Conservation (phyloP, 495 filamentous ascomycete species). For the Neurospora africana region DNA sequence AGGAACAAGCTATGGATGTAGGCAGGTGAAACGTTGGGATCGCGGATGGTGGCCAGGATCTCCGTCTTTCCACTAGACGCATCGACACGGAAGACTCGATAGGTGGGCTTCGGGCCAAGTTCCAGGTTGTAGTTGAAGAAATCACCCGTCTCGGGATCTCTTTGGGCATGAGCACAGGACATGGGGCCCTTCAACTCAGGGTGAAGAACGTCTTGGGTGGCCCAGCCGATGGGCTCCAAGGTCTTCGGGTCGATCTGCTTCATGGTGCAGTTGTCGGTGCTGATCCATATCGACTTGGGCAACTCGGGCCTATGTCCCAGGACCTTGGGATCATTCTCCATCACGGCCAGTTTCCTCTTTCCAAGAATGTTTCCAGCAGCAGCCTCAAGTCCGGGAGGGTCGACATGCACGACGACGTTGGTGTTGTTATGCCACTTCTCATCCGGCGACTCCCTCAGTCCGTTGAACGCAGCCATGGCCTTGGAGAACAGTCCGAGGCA, state of each 20-base stretch:
- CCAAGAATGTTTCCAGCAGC: conserved; percentile 12
- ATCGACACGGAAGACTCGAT: conserved; percentile 55
- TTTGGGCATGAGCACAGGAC: conserved; percentile 56
- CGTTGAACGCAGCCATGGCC: conserved; percentile 43
- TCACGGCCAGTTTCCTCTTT: neutral
- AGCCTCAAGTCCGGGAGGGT: conserved; percentile 40
- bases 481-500: conserved; percentile 60
- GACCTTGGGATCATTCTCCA: neutral
- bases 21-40: conserved; percentile 34
- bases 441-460: neutral
- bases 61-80: conserved; percentile 51
- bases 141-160: conserved; percentile 61
- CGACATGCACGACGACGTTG: conserved; percentile 49
- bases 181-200: conserved; percentile 54
- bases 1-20: conserved; percentile 71
- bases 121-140: conserved; percentile 70
- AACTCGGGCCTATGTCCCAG: conserved; percentile 13
- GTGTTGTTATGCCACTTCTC: conserved; percentile 33
- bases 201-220: conserved; percentile 48
- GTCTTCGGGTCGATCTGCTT: conserved; percentile 58
- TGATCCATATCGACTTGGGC: conserved; percentile 42
- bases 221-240: conserved; percentile 54
- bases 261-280: conserved; percentile 47
- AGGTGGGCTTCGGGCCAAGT: conserved; percentile 27
- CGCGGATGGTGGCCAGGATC: conserved; percentile 57